Evolutionary conservation across 169 alveolate species (phyloP), one percentile per base, ranked within the genome.

Genomic region (Cystoisospora suis): DNA sequence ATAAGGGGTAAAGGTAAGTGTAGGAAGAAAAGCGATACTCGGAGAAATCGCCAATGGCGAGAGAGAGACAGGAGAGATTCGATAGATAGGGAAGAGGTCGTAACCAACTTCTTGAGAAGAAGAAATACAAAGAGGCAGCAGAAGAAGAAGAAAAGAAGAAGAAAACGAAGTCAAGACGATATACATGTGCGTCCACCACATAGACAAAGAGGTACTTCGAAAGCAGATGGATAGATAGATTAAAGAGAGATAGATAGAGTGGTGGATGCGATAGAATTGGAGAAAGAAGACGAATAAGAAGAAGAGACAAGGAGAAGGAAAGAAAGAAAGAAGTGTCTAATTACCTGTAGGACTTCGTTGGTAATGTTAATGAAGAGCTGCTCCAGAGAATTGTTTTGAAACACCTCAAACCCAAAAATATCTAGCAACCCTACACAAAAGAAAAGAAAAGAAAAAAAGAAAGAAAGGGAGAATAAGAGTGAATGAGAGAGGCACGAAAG

Each of bases 331-430:
- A 72, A n/a, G 23, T 5, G 7, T 17, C 56, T 40, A 27, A 81
- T 38, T 0, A 88, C 92, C 92, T 98, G 99, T 17, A 98, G 97
- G 92, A 98, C 97, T 93, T 99, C 99, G 94, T 99, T 99, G 36
- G 99, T 99, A 93, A 97, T 98, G 96, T 99, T 99, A 69, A 99
- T 99, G 93, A 99, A 98, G 46, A 99, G 95, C 95, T 99, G 99
- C 94, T 98, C 99, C 32, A 94, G 92, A 44, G 96, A 94, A 95
- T 99, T 99, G 89, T 89, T 69, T 79, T 97, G 96, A 94, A 99
- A 99, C 32, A 98, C 98, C 96, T 99, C 99, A 91, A 99, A 99
- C 27, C 99, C 99, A 91, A 98, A 99, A 47, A 99, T 99, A 90
- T 99, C 99, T 83, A 98, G 94, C 29, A 98, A 95, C 9, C 99